Evolutionary conservation across 768 basidiomycete genomes (phyloP).

Genomic region (Pisolithus orientalis): DNA sequence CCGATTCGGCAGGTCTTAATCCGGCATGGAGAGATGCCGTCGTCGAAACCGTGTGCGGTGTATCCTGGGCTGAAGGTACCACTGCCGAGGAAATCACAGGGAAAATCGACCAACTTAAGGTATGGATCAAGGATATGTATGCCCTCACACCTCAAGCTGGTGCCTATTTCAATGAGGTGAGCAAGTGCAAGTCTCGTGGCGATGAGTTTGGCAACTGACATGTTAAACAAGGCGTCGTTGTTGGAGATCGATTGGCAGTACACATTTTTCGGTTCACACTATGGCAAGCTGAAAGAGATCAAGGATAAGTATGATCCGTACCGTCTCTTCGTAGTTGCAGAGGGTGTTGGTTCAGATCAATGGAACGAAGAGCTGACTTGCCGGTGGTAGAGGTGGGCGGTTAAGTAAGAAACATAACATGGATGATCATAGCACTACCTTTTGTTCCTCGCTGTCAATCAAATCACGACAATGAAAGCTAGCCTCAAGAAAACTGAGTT

Average conservation of each 20-base stretch:
- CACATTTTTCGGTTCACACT: too few relatives aligned
- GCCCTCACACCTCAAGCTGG: background rate
- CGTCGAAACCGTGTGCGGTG: constrained; percentile 20
- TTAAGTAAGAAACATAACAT: too few relatives aligned
- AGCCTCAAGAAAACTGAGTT: too few relatives aligned
- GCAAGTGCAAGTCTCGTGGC: background rate
- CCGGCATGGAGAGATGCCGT: constrained; percentile 43
- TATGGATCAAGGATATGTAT: too few relatives aligned
- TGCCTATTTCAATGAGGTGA: background rate
- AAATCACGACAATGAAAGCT: constrained; percentile 41
- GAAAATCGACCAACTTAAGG: background rate
- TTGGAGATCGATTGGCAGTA: background rate
- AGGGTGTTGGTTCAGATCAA: too few relatives aligned
- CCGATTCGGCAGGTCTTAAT: constrained; percentile 37
- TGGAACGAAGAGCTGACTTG: too few relatives aligned
- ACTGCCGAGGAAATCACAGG: constrained; percentile 10
- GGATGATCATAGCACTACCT: constrained; percentile 34
- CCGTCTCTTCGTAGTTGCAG: too few relatives aligned
- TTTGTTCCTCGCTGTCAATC: constrained; percentile 48
- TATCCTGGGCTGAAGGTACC: constrained; percentile 19
- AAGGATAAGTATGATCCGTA: too few relatives aligned
- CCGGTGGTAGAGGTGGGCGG: too few relatives aligned
- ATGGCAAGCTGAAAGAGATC: too few relatives aligned
- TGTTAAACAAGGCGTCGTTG: background rate
- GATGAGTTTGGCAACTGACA: background rate